These are phyloP conservation scores for Fusarium oligoseptatum DNA, from an alignment of 2,329 filamentous ascomycete species.

Conservation along the genomic window DNA sequence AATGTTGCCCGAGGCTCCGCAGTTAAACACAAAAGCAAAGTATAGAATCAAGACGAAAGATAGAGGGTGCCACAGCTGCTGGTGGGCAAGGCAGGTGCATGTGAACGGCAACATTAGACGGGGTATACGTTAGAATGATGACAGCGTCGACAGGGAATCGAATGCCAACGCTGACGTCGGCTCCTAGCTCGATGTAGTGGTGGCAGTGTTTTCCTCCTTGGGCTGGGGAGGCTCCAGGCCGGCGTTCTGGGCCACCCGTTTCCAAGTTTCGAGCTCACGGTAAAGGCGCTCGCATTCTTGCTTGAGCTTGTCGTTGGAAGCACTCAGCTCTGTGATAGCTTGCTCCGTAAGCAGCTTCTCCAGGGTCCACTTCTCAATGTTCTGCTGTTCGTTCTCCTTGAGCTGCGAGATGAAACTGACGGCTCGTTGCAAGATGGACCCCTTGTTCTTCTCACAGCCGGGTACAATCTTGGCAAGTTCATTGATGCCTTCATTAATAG, in stretches of 20 bases:
- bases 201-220: slow-evolving; percentile 51
- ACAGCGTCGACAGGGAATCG: slow-evolving; percentile 6
- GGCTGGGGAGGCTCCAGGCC: slow-evolving; percentile 63
- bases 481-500: slow-evolving; percentile 99
- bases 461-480: slow-evolving; percentile 98
- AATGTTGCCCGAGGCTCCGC: slow-evolving; percentile 18
- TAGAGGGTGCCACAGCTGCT: slow-evolving; percentile 22
- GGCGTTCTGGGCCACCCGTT: slow-evolving; percentile 74
- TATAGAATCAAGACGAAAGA: slow-evolving; percentile 24
- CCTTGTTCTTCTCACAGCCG: slow-evolving; percentile 99
- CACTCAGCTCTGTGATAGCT: slow-evolving; percentile 87
- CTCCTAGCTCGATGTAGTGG: slow-evolving; percentile 48
- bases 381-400: slow-evolving; percentile 93
- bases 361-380: slow-evolving; percentile 93
- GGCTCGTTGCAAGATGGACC: slow-evolving; percentile 92
- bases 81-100: slow-evolving; percentile 4
- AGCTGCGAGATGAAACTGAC: slow-evolving; percentile 95
- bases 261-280: slow-evolving; percentile 84
- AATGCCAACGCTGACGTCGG: slow-evolving; percentile 31
- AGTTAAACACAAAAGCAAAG: slow-evolving; percentile 10
- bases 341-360: slow-evolving; percentile 93
- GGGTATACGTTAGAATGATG: slow-evolving; percentile 43
- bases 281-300: slow-evolving; percentile 82
- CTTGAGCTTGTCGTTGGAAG: slow-evolving; percentile 89
- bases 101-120: slow-evolving; percentile 27